Evolutionary conservation across 2,329 filamentous ascomycete genomes (phyloP), one percentile per base, ranked within the genome.

Genomic region (Xylaria sp.): DNA sequence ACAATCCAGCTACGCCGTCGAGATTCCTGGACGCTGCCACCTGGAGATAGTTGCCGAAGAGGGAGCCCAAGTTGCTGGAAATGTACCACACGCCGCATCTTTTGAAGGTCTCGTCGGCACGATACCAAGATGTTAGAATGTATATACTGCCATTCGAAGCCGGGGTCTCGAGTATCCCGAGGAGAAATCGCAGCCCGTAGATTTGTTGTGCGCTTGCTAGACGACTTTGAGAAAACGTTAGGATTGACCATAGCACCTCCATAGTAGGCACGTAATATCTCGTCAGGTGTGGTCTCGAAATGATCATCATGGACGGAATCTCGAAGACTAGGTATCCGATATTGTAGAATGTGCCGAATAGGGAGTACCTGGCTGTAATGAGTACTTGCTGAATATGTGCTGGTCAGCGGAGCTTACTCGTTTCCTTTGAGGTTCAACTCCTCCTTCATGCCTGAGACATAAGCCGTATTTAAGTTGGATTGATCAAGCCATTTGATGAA

Each of bases 291-390:
- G 46, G 46, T 10, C 46, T 50, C 25, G 46, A 50, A n/a, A 50
- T 3, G n/a, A 50, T 50, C 46, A 50, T 30, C 46, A 50, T 50
- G 0, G 46, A 50, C 3, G 46, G 46, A 3, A 50, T 50, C 15
- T 50, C 46, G 15, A 50, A 50, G 18, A 50, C 25, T 4, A 50
- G 46, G 25, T 50, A 50, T 50, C 46, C 46, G 25, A 50, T 50
- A n/a, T 50, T 50, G 25, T 50, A 50, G 46, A 50, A 50, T n/a
- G 46, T 50, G 15, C 46, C 46, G 25, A 50, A 50, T 30, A 50
- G 30, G 7, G 46, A 50, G 3, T 50, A 50, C n/a, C 46, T 50
- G 12, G 28, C 7, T 2, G 15, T 10, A 30, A 5, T 9, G 2
- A 10, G 6, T 4, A 12, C 43, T 30, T 30, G 25, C 10, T 50